Evolutionary conservation across 768 basidiomycete species (phyloP), one percentile per base, ranked within the genome.

Genomic region (Pluteus cervinus): DNA sequence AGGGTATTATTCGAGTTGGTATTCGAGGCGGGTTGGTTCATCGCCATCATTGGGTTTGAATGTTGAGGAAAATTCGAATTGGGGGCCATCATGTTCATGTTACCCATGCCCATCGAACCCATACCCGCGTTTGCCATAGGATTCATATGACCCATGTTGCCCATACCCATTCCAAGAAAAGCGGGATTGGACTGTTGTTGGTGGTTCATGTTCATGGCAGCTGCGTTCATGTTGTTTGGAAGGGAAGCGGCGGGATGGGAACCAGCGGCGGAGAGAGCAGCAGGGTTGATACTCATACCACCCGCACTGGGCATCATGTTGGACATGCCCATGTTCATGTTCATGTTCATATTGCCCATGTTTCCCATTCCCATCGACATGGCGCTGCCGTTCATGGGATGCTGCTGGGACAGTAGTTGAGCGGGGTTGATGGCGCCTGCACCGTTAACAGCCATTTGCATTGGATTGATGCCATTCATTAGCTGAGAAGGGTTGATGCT

Each of bases 381-480:
- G 48, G 47, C 49, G 32, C 45, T 44, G 11, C 51, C 45, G 37
- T n/a, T n/a, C n/a, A n/a, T n/a, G 45, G 42, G 18, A 5, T 44
- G 39, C 36, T 59, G 55, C 29, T 65, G 63, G 25, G 65, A 63
- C 7, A 64, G 46, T 8, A 64, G 49, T 34, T 64, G 62, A 0
- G 62, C 60, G 7, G 62, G 63, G 0, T 61, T 64, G 43, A 65
- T 51, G 0, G 50, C 56, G 40, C 55, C 53, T 24, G 28, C 9
- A 20, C 30, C 36, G 23, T 36, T 34, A 26, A 17, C 25, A 33
- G 30, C 38, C 20, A 18, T 35, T 24, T 9, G 29, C 24, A 39
- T 39, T n/a, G 31, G 23, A 16, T 33, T 33, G 32, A 38, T 42
- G 32, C 37, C 42, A 24, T 37, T 41, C 48, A 49, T 40, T 18